A percentile compares a stretch with the other conserved stretches of the same genome.
Evolutionary conservation across 371 early-diverging fungal genomes (phyloP).

Genomic region (Mucor piriformis): DNA sequence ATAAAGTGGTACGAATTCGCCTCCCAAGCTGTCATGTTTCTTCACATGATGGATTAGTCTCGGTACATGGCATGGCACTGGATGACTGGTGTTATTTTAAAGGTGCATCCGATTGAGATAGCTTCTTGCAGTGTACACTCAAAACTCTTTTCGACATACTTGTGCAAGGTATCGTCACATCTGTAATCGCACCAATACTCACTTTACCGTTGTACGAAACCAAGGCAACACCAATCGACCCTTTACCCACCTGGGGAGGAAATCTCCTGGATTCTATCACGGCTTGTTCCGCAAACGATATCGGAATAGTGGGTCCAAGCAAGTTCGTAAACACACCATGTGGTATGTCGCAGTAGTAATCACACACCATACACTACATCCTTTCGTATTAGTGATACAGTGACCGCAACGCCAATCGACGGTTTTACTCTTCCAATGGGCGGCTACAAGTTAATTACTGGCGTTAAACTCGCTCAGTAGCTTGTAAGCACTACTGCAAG

Average conservation of each 20-base stretch:
- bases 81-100: too few species aligned
- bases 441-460: too few species aligned
- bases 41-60: too few species aligned
- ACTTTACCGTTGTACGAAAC: constrained; percentile 38
- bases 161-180: constrained; percentile 26
- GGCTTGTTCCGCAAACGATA: constrained; percentile 38
- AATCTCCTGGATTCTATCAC: constrained; percentile 27
- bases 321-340: constrained; percentile 48
- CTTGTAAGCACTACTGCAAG: too few species aligned
- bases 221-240: constrained; percentile 39
- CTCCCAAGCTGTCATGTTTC: too few species aligned
- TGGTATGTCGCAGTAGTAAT: constrained; percentile 20
- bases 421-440: too few species aligned
- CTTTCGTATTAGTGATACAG: too few species aligned
- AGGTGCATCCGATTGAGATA: too few species aligned
- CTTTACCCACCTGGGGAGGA: constrained; percentile 43
- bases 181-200: constrained; percentile 33
- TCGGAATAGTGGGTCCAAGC: constrained; percentile 32
- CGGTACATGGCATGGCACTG: too few species aligned
- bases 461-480: too few species aligned
- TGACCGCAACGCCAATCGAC: too few species aligned
- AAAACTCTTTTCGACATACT: constrained; percentile 32
- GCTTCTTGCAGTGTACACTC: constrained; percentile 35
- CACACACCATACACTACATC: too few species aligned
- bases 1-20: neutral